Conservation (phyloP, 208 protist genomes). For the Leishmania braziliensis region DNA sequence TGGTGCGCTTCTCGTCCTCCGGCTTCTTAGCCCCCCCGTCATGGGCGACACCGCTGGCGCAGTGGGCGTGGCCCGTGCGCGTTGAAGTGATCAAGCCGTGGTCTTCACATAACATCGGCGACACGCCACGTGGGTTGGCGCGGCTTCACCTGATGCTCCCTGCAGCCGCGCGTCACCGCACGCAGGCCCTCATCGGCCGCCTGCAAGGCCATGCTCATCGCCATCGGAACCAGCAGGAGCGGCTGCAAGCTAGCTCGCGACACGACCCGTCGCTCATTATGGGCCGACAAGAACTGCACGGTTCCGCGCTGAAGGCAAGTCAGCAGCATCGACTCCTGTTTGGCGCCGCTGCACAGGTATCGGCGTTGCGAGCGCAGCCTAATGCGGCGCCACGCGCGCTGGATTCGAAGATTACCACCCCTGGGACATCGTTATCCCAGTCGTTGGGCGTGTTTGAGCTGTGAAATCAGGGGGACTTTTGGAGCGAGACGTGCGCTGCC, state of each 20-base stretch:
- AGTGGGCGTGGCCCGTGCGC: constrained; percentile 41
- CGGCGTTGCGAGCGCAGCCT: not conserved
- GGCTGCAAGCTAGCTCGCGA: constrained; percentile 17
- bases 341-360: not conserved
- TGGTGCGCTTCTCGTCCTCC: constrained; percentile 13
- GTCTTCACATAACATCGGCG: not conserved
- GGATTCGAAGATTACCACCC: not conserved
- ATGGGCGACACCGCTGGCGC: constrained; percentile 16
- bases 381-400: not conserved
- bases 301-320: constrained; percentile 13
- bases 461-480: not conserved
- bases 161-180: constrained; percentile 40
- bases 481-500: not conserved
- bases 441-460: constrained; percentile 11
- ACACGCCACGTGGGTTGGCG: not conserved
- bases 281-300: constrained; percentile 22
- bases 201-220: constrained; percentile 32
- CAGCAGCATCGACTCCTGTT: constrained; percentile 32
- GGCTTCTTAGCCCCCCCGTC: not conserved
- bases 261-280: constrained; percentile 29
- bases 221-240: not conserved
- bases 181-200: constrained; percentile 52
- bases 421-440: not conserved
- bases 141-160: constrained; percentile 49
- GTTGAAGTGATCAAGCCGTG: constrained; percentile 32